Conservation (phyloP, 345 rosid genomes). For the Pseudoturritis turrita region DNA sequence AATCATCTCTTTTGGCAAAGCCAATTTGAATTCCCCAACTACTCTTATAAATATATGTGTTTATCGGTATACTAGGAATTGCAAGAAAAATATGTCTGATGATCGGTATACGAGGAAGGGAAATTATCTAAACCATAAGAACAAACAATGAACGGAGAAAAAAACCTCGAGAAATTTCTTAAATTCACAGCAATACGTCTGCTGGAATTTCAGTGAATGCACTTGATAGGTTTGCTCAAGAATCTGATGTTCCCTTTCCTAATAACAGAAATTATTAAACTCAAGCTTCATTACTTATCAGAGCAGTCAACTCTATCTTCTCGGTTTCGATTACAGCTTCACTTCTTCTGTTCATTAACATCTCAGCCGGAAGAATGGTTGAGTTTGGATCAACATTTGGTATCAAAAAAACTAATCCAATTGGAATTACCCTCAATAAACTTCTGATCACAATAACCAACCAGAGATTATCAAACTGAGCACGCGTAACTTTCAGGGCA, state of each 20-base stretch:
- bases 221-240: not conserved
- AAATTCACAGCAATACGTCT: not conserved
- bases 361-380: conserved; percentile 49
- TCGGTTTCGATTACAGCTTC: conserved; percentile 30
- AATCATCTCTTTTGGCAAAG: conserved; percentile 25
- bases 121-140: conserved; percentile 1
- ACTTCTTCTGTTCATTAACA: conserved; percentile 38
- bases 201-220: not conserved
- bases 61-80: not conserved
- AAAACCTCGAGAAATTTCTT: not conserved
- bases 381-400: conserved; percentile 50
- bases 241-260: not conserved
- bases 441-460: conserved; percentile 59
- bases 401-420: conserved; percentile 53
- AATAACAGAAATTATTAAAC: not conserved
- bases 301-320: conserved; percentile 51
- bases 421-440: conserved; percentile 51
- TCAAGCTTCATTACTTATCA: conserved; percentile 28
- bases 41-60: not conserved
- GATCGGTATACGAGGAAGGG: conserved; percentile 1
- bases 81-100: conserved; percentile 12
- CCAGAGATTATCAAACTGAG: conserved; percentile 64
- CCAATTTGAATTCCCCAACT: conserved; percentile 15
- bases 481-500: conserved; percentile 49
- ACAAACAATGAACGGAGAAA: not conserved